Evolutionary conservation across 2,329 filamentous ascomycete genomes (phyloP).

Genomic region (Boeremia exigua): DNA sequence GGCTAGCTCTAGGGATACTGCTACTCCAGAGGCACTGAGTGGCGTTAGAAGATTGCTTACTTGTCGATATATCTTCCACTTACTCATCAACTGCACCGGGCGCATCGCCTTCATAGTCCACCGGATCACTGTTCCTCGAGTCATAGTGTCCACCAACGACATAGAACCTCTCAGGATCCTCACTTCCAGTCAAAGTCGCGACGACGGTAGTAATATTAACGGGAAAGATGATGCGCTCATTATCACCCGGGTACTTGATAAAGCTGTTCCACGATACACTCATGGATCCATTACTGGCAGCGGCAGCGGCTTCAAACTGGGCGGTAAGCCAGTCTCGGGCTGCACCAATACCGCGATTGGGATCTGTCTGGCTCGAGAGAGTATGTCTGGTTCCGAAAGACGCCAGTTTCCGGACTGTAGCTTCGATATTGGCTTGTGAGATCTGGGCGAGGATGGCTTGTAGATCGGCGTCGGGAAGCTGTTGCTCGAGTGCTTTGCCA

Average conservation of each 20-base stretch:
- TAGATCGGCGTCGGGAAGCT: constrained; percentile 48
- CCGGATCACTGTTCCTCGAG: constrained; percentile 54
- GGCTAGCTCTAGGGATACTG: constrained; percentile 59
- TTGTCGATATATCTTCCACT: background rate
- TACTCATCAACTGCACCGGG: constrained; percentile 62
- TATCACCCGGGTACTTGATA: constrained; percentile 52
- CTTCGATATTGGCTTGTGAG: constrained; percentile 52
- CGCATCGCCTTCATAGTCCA: constrained; percentile 57
- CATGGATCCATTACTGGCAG: constrained; percentile 55
- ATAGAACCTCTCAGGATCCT: constrained; percentile 56
- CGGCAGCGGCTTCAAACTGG: constrained; percentile 55
- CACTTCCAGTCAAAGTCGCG: constrained; percentile 54
- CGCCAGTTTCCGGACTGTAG: constrained; percentile 58
- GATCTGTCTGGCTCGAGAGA: constrained; percentile 57
- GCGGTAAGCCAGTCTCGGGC: constrained; percentile 60
- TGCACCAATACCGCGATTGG: constrained; percentile 59
- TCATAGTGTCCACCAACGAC: constrained; percentile 63
- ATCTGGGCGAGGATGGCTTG: constrained; percentile 46
- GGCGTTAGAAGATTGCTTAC: background rate
- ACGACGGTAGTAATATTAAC: constrained; percentile 58
- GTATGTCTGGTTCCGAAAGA: constrained; percentile 63
- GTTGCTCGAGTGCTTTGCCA: constrained; percentile 40
- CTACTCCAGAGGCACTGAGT: constrained; percentile 22
- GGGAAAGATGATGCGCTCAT: constrained; percentile 52
- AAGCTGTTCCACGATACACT: constrained; percentile 57